Conservation (phyloP, 2,329 filamentous ascomycete genomes). For the Diplodia seriata region DNA sequence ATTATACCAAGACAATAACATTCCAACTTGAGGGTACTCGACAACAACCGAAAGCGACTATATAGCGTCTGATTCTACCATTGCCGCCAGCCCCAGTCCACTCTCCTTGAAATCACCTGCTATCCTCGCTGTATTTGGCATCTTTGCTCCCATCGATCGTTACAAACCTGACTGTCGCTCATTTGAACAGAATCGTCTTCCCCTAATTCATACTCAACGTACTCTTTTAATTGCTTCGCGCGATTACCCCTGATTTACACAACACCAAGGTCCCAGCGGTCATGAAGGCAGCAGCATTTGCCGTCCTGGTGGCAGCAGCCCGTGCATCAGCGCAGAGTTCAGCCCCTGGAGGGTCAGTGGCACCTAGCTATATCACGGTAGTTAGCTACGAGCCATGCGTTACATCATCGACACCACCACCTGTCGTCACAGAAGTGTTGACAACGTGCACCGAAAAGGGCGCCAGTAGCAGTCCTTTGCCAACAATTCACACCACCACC, state of each 20-base stretch:
- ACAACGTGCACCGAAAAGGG: slow-evolving; percentile 35
- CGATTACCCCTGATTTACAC: neutral
- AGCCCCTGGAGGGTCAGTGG: neutral
- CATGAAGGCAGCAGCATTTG: slow-evolving; percentile 28
- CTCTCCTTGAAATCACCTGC: slow-evolving; percentile 19
- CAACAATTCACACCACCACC: slow-evolving; percentile 34
- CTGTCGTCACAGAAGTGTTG: slow-evolving; percentile 41
- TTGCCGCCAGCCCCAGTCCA: neutral
- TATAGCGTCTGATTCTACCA: slow-evolving; percentile 12
- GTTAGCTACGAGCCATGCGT: slow-evolving; percentile 26
- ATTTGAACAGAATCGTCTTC: slow-evolving; percentile 15
- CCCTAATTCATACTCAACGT: neutral
- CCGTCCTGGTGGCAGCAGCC: slow-evolving; percentile 18
- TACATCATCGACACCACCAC: slow-evolving; percentile 1
- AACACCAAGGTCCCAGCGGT: neutral
- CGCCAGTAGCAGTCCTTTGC: slow-evolving; percentile 9
- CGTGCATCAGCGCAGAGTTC: slow-evolving; percentile 22
- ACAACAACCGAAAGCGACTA: slow-evolving; percentile 28
- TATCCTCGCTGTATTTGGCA: neutral
- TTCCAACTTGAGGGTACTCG: slow-evolving; percentile 2
- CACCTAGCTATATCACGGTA: slow-evolving; percentile 28
- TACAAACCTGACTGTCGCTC: slow-evolving; percentile 8
- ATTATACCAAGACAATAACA: slow-evolving; percentile 27
- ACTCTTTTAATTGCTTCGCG: neutral
- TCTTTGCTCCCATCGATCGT: neutral